These are phyloP conservation scores for Suillus fuscotomentosus DNA, from an alignment of 768 basidiomycete genomes.

Conservation along the genomic window DNA sequence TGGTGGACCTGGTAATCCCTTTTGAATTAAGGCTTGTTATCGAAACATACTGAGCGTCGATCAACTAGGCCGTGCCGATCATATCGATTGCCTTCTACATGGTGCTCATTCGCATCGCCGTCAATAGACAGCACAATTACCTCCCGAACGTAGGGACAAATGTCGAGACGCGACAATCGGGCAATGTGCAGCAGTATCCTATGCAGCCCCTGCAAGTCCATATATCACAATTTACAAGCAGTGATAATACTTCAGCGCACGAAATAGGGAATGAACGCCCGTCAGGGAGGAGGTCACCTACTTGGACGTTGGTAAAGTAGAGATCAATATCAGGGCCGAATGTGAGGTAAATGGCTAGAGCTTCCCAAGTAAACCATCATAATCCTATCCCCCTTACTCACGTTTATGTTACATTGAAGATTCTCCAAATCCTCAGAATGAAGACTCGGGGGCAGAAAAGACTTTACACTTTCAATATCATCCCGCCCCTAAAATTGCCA, in stretches of 20 bases:
- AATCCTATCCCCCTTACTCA: not conserved
- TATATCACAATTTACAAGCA: not conserved
- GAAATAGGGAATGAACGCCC: not conserved
- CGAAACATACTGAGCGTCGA: too few species aligned
- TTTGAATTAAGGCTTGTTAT: too few species aligned
- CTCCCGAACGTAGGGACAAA: not conserved
- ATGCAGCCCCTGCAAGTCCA: slow-evolving; percentile 3
- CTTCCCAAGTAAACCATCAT: not conserved
- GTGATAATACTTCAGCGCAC: not conserved
- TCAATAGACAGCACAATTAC: not conserved
- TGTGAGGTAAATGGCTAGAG: not conserved
- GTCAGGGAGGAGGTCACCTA: not conserved
- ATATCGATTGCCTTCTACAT: too few species aligned
- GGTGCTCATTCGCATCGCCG: too few species aligned
- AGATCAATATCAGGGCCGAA: not conserved
- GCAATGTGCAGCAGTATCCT: not conserved
- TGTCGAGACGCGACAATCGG: not conserved
- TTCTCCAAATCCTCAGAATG: not conserved
- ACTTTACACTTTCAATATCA: too few species aligned
- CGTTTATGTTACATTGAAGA: not conserved
- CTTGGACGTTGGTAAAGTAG: not conserved
- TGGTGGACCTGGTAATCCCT: too few species aligned
- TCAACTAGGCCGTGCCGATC: too few species aligned
- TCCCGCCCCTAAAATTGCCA: too few species aligned
- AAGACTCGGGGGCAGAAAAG: too few species aligned